Evolutionary conservation across 1,284 basidiomycete genomes (phyloP), one percentile per base, ranked within the genome.

Genomic region (Exsudoporus floridanus): DNA sequence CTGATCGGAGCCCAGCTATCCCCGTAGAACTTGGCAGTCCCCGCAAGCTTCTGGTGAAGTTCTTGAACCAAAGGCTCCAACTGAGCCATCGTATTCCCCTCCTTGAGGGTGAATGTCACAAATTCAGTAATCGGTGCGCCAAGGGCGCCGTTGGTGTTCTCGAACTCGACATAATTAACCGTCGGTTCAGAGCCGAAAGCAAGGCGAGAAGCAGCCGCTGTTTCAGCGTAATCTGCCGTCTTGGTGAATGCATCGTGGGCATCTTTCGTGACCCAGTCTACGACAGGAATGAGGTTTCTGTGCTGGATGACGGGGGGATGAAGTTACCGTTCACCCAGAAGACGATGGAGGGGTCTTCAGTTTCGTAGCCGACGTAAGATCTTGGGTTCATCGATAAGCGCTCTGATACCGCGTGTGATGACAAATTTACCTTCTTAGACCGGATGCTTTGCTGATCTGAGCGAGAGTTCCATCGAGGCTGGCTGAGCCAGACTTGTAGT

Each of bases 21-120:
- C 6, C 68, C 70, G 4, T 66, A 52, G 45, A 69, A 68, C 16
- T 25, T 48, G 9, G 50, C 47, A 14, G 65, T 59, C 12, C 65
- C 61, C 14, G 0, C 18, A 30, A 71, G 54, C 40, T 41, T 40
- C 27, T 42, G 4, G 36, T 70, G 58, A 36, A 69, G 50, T 25
- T 66, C 50, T 5, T 53, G 30, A 5, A 70, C 64, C 54, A 72
- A 47, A 7, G 55, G 53, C 21, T 55, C 39, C 18, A 72, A 45
- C 37, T 65, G 21, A 23, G 31, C 40, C 12, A 69, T 52, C 12
- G 25, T 43, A 0, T 59, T 46, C 41, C 53, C 66, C 34, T 60
- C 46, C 36, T 71, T 70, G 35, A 69, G 31, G n/a, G 64, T 57
- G 43, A 69, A 67, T 16, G 69, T 71, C 34, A 69, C 70, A 42